A percentile compares a stretch with the other conserved stretches of the same genome.
Conservation (phyloP, 1,284 basidiomycete genomes). For the Cutaneotrichosporon dermatis region DNA sequence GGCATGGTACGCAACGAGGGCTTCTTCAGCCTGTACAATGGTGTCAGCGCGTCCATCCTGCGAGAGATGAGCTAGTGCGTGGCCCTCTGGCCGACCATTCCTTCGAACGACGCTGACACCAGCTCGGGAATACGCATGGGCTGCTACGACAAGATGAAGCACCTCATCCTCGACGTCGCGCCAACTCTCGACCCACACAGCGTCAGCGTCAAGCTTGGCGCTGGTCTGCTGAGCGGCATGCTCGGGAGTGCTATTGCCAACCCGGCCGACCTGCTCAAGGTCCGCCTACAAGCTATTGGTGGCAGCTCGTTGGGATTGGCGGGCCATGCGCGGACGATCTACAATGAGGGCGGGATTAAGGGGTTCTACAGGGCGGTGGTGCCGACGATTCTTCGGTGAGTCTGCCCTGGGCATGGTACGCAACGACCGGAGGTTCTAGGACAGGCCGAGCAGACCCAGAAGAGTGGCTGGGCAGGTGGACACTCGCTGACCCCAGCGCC, state of each 20-base stretch:
- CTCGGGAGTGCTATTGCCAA: slow-evolving; percentile 19
- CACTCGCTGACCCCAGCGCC: slow-evolving; percentile 8
- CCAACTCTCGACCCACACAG: slow-evolving; percentile 14
- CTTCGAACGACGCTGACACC: neutral
- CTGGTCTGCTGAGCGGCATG: slow-evolving; percentile 11
- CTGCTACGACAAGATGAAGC: slow-evolving; percentile 21
- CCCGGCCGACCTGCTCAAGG: slow-evolving; percentile 22
- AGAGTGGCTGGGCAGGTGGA: neutral
- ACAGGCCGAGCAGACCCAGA: too few species aligned
- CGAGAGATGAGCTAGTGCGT: slow-evolving; percentile 22
- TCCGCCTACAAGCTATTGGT: slow-evolving; percentile 18
- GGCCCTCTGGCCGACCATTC: neutral
- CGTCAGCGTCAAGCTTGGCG: slow-evolving; percentile 20
- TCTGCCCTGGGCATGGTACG: neutral
- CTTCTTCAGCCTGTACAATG: slow-evolving; percentile 15
- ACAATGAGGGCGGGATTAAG: slow-evolving; percentile 8
- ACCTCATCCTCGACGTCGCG: slow-evolving; percentile 2
- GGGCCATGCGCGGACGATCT: slow-evolving; percentile 7
- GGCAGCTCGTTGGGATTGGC: slow-evolving; percentile 6
- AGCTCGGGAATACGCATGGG: slow-evolving; percentile 22
- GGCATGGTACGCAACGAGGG: slow-evolving; percentile 17
- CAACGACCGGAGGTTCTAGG: neutral
- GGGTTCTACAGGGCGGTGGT: slow-evolving; percentile 17
- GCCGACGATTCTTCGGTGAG: slow-evolving; percentile 19
- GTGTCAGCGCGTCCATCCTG: slow-evolving; percentile 14